Evolutionary conservation across 2,329 filamentous ascomycete species (phyloP).

Genomic region (Ceratocystis lukuohia): DNA sequence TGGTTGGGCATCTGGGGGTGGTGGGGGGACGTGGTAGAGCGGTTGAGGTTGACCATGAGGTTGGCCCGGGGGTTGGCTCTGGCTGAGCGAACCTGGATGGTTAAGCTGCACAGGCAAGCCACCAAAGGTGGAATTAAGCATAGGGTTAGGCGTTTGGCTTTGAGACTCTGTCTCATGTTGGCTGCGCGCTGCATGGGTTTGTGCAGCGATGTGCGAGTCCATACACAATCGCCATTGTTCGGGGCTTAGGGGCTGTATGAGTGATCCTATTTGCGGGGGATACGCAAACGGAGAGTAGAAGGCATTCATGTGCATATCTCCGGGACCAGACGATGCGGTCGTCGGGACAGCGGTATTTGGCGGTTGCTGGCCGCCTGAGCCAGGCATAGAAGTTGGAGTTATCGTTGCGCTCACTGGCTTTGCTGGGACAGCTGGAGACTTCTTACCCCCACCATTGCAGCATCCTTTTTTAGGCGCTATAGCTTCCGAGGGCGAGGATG

Average conservation of each 20-base stretch:
- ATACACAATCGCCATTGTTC: conserved; percentile 39
- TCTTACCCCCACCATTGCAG: conserved; percentile 21
- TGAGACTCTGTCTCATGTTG: neutral
- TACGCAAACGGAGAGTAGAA: conserved; percentile 34
- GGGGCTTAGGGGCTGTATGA: conserved; percentile 41
- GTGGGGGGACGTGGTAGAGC: conserved; percentile 18
- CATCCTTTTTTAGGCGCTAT: conserved; percentile 20
- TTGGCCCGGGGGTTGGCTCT: neutral
- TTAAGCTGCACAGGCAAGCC: neutral
- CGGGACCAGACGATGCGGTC: conserved; percentile 12
- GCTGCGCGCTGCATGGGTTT: neutral
- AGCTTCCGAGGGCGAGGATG: neutral
- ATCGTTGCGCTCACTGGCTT: neutral
- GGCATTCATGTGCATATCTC: conserved; percentile 28
- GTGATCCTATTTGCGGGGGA: conserved; percentile 41
- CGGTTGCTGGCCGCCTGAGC: conserved; percentile 23
- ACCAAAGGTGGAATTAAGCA: neutral
- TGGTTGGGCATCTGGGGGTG: conserved; percentile 29
- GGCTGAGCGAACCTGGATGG: neutral
- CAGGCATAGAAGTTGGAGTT: neutral
- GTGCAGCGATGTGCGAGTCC: conserved; percentile 25
- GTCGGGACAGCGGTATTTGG: conserved; percentile 29
- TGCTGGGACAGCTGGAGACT: neutral
- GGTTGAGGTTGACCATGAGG: neutral
- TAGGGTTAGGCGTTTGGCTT: neutral